phyloP scores from a whole-genome alignment of 306 rosid species.

The Alnus glutinosa region DNA sequence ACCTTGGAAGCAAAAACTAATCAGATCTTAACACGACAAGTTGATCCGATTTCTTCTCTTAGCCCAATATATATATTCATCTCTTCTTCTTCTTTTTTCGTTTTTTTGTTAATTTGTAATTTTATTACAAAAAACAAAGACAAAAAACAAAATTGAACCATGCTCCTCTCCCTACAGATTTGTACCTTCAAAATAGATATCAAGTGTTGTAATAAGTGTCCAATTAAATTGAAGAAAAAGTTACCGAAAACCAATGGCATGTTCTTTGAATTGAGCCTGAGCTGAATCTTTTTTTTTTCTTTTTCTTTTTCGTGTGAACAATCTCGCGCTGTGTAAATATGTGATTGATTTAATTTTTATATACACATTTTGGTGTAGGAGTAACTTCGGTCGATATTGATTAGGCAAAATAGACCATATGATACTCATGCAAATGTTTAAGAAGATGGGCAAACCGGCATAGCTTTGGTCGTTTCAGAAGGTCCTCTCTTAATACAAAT shows the following conservation, averaged over 20 bases:
- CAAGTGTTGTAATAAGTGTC: background rate
- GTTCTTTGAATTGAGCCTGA: no score
- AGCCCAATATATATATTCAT: no score
- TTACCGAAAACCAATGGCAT: background rate
- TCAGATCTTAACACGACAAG: no score
- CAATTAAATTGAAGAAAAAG: slow-evolving; percentile 3
- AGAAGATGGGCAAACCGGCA: slow-evolving; percentile 3
- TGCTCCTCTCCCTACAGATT: background rate
- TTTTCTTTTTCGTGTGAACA: no score
- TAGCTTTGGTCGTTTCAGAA: slow-evolving; percentile 14
- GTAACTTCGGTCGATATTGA: slow-evolving; percentile 3
- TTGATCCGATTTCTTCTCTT: no score
- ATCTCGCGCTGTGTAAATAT: background rate
- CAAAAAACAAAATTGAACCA: no score
- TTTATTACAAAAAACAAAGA: no score
- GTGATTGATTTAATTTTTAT: background rate
- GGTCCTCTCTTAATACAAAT: background rate
- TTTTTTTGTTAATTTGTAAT: no score
- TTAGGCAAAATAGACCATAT: slow-evolving; percentile 16
- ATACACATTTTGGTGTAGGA: slow-evolving; percentile 1
- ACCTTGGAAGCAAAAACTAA: no score
- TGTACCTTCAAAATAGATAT: background rate
- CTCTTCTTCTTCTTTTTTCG: background rate
- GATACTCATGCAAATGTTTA: background rate
- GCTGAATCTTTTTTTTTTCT: no score